Evolutionary conservation across 148 eudicot genomes (phyloP).

Genomic region (Silene uniflora): DNA sequence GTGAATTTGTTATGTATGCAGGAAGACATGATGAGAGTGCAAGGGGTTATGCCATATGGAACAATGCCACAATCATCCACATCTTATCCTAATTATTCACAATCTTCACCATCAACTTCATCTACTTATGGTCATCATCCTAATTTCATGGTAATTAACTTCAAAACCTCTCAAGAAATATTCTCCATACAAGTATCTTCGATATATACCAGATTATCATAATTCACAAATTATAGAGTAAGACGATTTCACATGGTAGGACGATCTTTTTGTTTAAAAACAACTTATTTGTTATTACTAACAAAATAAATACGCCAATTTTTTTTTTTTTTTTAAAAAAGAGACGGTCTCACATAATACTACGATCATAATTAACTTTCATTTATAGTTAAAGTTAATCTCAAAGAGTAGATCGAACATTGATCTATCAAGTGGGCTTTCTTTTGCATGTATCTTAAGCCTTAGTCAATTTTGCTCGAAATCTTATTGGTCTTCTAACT

Average conservation of each 20-base stretch:
- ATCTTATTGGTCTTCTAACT: not conserved
- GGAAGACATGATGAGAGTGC: slow-evolving; percentile 26
- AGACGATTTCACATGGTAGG: no score
- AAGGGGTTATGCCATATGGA: slow-evolving; percentile 22
- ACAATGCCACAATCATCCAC: slow-evolving; percentile 19
- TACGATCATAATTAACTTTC: no score
- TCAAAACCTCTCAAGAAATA: not conserved
- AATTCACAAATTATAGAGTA: no score
- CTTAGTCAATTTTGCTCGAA: not conserved
- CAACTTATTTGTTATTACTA: no score
- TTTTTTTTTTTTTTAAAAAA: no score
- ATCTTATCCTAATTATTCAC: slow-evolving; percentile 26
- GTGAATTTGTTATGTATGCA: not conserved
- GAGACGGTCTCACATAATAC: no score
- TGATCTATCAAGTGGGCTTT: no score
- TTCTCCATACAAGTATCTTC: not conserved
- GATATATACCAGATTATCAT: not conserved
- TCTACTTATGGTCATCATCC: slow-evolving; percentile 27
- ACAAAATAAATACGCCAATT: no score
- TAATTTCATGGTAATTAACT: slow-evolving; percentile 21
- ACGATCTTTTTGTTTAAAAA: no score
- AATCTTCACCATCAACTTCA: slow-evolving; percentile 30
- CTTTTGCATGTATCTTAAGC: not conserved
- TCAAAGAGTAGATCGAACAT: no score
- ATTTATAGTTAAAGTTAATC: no score